These are phyloP conservation scores for Phialemoniopsis sp. DNA, from an alignment of 2,329 filamentous ascomycete species.

Conservation along the genomic window DNA sequence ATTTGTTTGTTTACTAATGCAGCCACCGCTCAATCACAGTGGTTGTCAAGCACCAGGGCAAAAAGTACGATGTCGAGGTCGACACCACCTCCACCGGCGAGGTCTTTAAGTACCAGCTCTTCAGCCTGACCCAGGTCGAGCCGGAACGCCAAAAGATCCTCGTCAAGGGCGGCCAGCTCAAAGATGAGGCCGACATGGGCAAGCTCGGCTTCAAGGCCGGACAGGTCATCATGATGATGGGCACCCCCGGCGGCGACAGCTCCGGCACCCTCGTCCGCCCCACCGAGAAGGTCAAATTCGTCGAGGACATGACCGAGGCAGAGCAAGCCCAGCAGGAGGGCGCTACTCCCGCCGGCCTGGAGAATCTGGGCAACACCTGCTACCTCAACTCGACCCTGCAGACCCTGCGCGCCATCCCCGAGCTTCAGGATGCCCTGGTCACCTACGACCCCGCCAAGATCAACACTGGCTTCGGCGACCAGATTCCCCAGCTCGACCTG, in stretches of 20 bases:
- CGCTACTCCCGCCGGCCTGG: constrained; percentile 80
- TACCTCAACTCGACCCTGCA: constrained; percentile 99
- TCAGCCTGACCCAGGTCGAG: constrained; percentile 91
- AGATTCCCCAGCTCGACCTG: constrained; percentile 62
- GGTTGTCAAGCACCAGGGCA: constrained; percentile 90
- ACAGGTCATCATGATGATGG: constrained; percentile 94
- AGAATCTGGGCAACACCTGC: constrained; percentile 96
- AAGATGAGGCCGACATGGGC: constrained; percentile 86
- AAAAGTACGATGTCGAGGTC: constrained; percentile 90
- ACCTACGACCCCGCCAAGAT: constrained; percentile 52
- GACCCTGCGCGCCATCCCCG: constrained; percentile 80
- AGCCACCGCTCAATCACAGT: constrained; percentile 47
- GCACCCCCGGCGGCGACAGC: constrained; percentile 69
- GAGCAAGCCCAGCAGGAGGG: constrained; percentile 80
- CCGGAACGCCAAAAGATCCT: constrained; percentile 95
- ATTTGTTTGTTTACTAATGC: constrained; percentile 6
- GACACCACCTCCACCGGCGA: constrained; percentile 82
- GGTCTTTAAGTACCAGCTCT: constrained; percentile 93
- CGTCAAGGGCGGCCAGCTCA: constrained; percentile 89
- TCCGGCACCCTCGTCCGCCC: constrained; percentile 60
- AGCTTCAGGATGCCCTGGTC: constrained; percentile 75
- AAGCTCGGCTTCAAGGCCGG: constrained; percentile 81
- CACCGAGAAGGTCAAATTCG: constrained; percentile 77
- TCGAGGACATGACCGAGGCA: constrained; percentile 97
- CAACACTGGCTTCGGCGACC: constrained; percentile 13